A percentile compares a stretch with the other conserved stretches of the same genome.
These are phyloP conservation scores for Aspergillus sp. DNA, from an alignment of 2,329 filamentous ascomycete genomes.

Conservation along the genomic window DNA sequence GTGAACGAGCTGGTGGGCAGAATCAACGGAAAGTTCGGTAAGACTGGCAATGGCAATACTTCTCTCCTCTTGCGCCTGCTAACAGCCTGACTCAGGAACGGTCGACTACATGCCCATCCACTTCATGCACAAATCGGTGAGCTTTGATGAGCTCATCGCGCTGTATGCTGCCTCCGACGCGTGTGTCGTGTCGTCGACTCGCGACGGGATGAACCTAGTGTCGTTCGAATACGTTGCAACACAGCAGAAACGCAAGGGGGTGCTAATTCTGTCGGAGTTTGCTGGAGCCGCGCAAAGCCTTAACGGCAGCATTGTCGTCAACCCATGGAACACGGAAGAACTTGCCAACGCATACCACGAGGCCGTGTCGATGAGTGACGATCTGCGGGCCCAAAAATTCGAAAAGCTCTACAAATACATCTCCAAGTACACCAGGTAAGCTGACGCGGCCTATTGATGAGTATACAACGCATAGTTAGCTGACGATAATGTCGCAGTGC, in stretches of 20 bases:
- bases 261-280: conserved; percentile 95
- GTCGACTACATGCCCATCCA: conserved; percentile 99
- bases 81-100: conserved; percentile 57
- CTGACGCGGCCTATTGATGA: neutral
- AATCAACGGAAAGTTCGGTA: conserved; percentile 76
- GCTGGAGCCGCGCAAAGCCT: conserved; percentile 92
- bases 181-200: conserved; percentile 87
- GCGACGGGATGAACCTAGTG: conserved; percentile 98
- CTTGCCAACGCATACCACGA: conserved; percentile 90
- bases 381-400: conserved; percentile 83
- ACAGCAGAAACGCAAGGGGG: conserved; percentile 85
- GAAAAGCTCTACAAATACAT: conserved; percentile 92
- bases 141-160: conserved; percentile 90
- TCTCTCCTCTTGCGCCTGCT: conserved; percentile 17
- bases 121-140: conserved; percentile 94
- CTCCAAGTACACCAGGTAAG: conserved; percentile 86
- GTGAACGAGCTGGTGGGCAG: conserved; percentile 96
- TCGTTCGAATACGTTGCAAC: conserved; percentile 98
- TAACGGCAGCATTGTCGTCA: conserved; percentile 90
- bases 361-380: conserved; percentile 89
- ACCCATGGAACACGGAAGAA: conserved; percentile 98
- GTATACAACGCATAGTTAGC: neutral
- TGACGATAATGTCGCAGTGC: conserved; percentile 55
- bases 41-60: neutral
- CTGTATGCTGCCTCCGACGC: conserved; percentile 91